phyloP scores from a whole-genome alignment of 306 rosid genomes.

The Ochetophila trinervis region DNA sequence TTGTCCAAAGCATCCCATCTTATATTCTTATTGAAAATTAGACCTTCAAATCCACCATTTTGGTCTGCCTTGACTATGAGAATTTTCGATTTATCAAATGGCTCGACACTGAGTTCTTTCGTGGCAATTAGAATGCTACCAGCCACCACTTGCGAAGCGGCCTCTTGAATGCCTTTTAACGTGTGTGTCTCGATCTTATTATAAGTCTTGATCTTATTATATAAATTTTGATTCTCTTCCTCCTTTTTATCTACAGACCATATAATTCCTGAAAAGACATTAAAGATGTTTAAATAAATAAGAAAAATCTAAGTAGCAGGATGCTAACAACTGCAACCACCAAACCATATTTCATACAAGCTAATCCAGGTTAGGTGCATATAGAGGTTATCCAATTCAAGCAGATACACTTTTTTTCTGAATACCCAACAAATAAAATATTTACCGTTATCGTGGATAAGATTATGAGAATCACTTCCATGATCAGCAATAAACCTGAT shows the following conservation, averaged over 20 bases:
- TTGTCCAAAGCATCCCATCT: conserved; percentile 58
- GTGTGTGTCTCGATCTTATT: conserved; percentile 32
- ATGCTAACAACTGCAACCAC: background rate
- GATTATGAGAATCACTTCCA: conserved; percentile 60
- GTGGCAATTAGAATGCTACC: conserved; percentile 75
- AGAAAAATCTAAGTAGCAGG: background rate
- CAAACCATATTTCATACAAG: background rate
- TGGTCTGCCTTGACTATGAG: conserved; percentile 70
- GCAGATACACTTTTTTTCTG: background rate
- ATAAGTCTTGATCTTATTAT: conserved; percentile 34
- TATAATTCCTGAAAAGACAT: conserved; percentile 46
- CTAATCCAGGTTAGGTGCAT: too few species aligned
- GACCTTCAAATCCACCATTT: conserved; percentile 69
- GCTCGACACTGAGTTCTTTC: conserved; percentile 50
- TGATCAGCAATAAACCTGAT: conserved; percentile 70
- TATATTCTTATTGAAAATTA: conserved; percentile 71
- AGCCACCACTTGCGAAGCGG: conserved; percentile 32
- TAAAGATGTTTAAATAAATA: conserved; percentile 17
- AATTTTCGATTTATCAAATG: conserved; percentile 69
- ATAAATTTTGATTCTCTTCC: conserved; percentile 25
- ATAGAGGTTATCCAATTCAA: background rate
- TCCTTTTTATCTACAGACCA: conserved; percentile 39
- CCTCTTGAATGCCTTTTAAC: conserved; percentile 33
- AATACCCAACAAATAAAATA: background rate
- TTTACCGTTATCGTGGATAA: conserved; percentile 64